Evolutionary conservation across 768 basidiomycete genomes (phyloP).

Genomic region (Phaffia australis): DNA sequence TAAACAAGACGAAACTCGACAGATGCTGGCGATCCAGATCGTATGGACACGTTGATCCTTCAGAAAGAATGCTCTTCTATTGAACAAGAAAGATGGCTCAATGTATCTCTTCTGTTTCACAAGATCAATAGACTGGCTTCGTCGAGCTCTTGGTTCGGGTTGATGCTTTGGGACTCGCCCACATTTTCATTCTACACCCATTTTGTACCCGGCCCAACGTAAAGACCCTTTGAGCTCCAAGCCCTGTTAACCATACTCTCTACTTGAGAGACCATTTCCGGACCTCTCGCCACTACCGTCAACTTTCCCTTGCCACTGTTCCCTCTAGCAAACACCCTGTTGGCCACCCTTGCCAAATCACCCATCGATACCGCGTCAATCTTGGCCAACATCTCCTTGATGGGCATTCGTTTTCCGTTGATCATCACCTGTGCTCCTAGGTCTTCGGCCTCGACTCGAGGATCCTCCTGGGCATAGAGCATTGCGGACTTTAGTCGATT

Average conservation of each 20-base stretch:
- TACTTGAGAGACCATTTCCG: conserved; percentile 5
- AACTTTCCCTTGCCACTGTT: conserved; percentile 18
- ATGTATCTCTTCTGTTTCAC: too few species aligned
- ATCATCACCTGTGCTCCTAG: conserved; percentile 21
- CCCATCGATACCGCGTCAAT: conserved; percentile 25
- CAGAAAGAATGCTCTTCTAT: too few species aligned
- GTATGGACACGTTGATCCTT: too few species aligned
- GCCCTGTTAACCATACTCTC: conserved; percentile 20
- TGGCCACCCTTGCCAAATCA: conserved; percentile 23
- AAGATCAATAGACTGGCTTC: too few species aligned
- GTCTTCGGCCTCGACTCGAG: conserved; percentile 19
- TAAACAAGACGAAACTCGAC: too few species aligned
- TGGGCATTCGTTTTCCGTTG: conserved; percentile 15
- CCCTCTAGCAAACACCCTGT: conserved; percentile 15
- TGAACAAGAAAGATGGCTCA: too few species aligned
- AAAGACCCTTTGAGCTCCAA: conserved; percentile 20
- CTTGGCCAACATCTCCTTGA: conserved; percentile 18
- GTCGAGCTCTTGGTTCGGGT: too few species aligned
- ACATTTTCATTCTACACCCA: too few species aligned
- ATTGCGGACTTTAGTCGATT: conserved; percentile 24
- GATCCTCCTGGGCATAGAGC: conserved; percentile 22
- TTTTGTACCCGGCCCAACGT: conserved; percentile 10
- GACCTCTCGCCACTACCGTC: conserved; percentile 23
- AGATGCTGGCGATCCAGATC: too few species aligned
- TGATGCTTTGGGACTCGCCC: too few species aligned